Evolutionary conservation across 202 grass and related monocot species (phyloP), one percentile per base, ranked within the genome.

Genomic region (Bolboschoenoplectus hybrid): DNA sequence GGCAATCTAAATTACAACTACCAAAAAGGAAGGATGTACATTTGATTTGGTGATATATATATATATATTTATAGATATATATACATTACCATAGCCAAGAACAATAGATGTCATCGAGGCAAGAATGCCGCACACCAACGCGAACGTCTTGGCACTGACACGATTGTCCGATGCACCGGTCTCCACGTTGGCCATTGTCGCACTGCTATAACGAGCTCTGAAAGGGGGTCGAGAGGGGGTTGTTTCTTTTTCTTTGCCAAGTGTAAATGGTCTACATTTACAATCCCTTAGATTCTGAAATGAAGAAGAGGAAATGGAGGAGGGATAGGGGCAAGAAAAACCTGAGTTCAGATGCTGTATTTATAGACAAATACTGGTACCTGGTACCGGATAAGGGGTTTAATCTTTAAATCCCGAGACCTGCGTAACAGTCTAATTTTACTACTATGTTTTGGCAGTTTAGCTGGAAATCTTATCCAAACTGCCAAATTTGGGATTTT

Each of bases 101-200:
- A 86, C 72, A 58, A 86, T 86, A 35, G 84, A 86, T 45, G 84
- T 86, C 84, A 86, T 86, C 0, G 84, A 86, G 58, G 84, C 84
- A 20, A 86, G 70, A 47, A 86, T 80, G 55, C 72, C 84, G 0
- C 84, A 86, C 7, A 60, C 39, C 16, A 86, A 51, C 5, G 84
- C 84, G 7, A n/a, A 86, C 7, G 26, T 45, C 32, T 52, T 79
- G 58, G 70, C 74, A 9, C 40, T 76, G 46, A 10, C 10, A 43
- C 53, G 20, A 6, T 43, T 67, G 2, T 17, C 10, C 46, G 12
- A 16, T 51, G 3, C 56, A n/a, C 53, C 84, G 2, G 1, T 12
- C 17, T 79, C 84, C 9, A 71, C 2, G 14, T 63, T 52, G 3
- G 45, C 63, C 81, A 83, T 83, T 83, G 43, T 83, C 70, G 32